A percentile compares a stretch with the other conserved stretches of the same genome.
These are phyloP conservation scores for Polychaeton citri DNA, from an alignment of 2,329 filamentous ascomycete genomes.

Conservation along the genomic window DNA sequence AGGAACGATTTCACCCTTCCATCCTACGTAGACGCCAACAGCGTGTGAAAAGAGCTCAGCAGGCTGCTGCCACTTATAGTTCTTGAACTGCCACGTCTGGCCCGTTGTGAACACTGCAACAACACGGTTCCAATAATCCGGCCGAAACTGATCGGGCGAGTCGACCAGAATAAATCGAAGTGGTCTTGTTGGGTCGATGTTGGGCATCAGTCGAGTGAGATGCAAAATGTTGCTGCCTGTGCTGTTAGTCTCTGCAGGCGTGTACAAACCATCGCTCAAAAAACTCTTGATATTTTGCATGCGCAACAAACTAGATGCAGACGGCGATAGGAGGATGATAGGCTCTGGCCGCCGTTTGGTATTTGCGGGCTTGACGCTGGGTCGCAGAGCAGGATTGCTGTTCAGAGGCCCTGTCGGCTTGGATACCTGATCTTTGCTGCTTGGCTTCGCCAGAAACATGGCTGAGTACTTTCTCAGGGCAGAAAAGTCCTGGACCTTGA, in stretches of 20 bases:
- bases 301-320: conserved; percentile 83
- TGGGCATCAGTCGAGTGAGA: conserved; percentile 62
- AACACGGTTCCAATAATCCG: conserved; percentile 91
- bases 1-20: conserved; percentile 71
- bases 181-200: conserved; percentile 54
- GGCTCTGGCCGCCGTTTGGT: conserved; percentile 49
- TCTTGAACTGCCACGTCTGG: conserved; percentile 97
- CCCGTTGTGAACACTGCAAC: conserved; percentile 96
- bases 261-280: conserved; percentile 71
- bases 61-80: conserved; percentile 88
- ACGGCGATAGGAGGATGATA: conserved; percentile 93
- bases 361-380: conserved; percentile 21
- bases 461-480: conserved; percentile 64
- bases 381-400: conserved; percentile 22
- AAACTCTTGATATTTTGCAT: conserved; percentile 95
- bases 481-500: conserved; percentile 86
- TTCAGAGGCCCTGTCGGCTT: conserved; percentile 36
- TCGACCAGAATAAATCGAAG: conserved; percentile 94
- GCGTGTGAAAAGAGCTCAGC: conserved; percentile 82
- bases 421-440: conserved; percentile 13
- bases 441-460: conserved; percentile 20
- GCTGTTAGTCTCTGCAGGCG: conserved; percentile 48
- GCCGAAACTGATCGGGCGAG: conserved; percentile 85
- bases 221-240: conserved; percentile 65
- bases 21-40: conserved; percentile 78